Base-by-base conservation (phyloP, 257 asterid genomes). In the Penstemon eatonii region DNA sequence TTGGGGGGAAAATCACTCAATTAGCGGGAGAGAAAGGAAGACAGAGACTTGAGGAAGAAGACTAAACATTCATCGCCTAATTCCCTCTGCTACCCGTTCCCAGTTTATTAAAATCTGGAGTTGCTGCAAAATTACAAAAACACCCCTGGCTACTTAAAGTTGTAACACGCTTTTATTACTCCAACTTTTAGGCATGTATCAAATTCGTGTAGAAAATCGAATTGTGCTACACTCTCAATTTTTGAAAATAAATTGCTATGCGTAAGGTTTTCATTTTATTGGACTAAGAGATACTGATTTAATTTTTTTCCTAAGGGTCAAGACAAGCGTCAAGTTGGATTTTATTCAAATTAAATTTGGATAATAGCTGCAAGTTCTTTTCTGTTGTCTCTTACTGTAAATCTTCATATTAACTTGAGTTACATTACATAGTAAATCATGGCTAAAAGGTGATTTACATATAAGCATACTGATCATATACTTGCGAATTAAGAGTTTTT, bases 331-430 rank as follows among this genome's bases (percentile, higher is more conserved):
- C 3, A n/a, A n/a, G 3, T 7, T 41, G n/a, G 25, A 63, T 41
- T 37, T 41, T 36, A 4, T 25, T 36, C 36, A 6, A 5, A 33
- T 37, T n/a, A 53, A 64, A 12, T 55, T 53, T 8, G 12, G 8
- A 49, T 12, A 25, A 33, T 4, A 8, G 64, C 19, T 68, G 65
- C 36, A 37, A 39, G 0, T 59, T 58, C 12, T 4, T 36, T 11
- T 46, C n/a, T 41, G 5, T 9, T 6, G 52, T 71, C 37, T 67
- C 7, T 7, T 18, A 11, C 37, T 38, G 47, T 56, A 49, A 46
- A 38, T 49, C 61, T 38, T 58, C 67, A 41, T 13, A 3, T 10
- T 41, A 19, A 46, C 40, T 25, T 66, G 64, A 73, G 37, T 42
- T 66, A 13, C 45, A 11, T 66, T 50, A 4, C 59, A 56, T 15